Evolutionary conservation across 176 grass and related monocot species (phyloP), one percentile per base, ranked within the genome.

Genomic region (Hordeum marinum): DNA sequence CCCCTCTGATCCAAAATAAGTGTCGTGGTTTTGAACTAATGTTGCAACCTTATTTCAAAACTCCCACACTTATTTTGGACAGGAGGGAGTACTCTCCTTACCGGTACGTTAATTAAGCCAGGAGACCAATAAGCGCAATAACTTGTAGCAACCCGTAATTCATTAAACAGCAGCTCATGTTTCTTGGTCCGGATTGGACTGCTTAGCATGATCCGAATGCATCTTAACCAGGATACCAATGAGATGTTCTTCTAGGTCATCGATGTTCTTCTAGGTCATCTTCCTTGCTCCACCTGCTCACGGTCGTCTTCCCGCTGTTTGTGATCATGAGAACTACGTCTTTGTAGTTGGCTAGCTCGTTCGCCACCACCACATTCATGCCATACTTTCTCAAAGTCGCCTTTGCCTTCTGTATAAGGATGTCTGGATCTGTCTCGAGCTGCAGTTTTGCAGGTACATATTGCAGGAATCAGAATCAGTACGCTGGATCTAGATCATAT

Each of bases 341-440:
- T 70, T 94, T 94, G 78, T 91, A 91, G 60, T 88, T 91, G 2
- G 92, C 87, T 14, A 94, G 72, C 70, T 79, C 81, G 18, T 94
- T 94, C 2, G 92, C 92, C 4, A 94, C 87, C 7, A 94, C 84
- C 0, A 91, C 85, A 45, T 97, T 80, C 95, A 97, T 97, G 18
- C 88, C 85, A 0, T 97, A 93, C 25, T 90, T 97, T 42, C 88
- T 82, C 85, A 95, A 46, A 68, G 92, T 89, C 40, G 81, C 87
- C 18, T 93, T 89, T 6, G 92, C 92, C 50, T 94, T 94, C 63
- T 91, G 82, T 36, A 91, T 78, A 75, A 94, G 86, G 77, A 97
- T 93, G 66, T 88, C 55, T 37, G 92, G 88, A 86, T 98, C 92
- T 0, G 95, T 98, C 83, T 97, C 95, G 21, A 97, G 63, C 95